These are phyloP conservation scores for Aspergillus sp. DNA, from an alignment of 2,329 filamentous ascomycete species.

Conservation along the genomic window DNA sequence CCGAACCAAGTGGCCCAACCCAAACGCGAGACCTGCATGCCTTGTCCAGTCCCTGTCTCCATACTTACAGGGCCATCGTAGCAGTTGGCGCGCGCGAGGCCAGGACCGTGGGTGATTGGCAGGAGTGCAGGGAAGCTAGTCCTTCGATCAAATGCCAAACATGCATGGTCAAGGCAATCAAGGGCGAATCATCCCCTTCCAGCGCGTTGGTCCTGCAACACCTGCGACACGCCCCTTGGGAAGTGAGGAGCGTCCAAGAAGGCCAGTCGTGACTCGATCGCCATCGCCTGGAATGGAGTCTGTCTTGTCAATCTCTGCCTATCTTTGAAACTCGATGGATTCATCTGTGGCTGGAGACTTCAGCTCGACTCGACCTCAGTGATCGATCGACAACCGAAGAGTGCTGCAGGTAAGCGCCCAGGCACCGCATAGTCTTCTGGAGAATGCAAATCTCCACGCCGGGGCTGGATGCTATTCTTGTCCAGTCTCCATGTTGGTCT, in stretches of 20 bases:
- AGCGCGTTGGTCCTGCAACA: constrained; percentile 12
- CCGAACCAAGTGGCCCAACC: constrained; percentile 7
- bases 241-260: not conserved
- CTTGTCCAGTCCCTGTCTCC: constrained; percentile 11
- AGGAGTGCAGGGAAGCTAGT: constrained; percentile 5
- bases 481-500: not conserved
- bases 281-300: not conserved
- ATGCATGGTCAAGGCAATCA: constrained; percentile 11
- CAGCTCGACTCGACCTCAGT: constrained; percentile 7
- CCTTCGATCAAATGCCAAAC: constrained; percentile 15
- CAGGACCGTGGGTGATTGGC: constrained; percentile 14
- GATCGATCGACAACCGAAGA: constrained; percentile 11
- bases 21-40: constrained; percentile 14
- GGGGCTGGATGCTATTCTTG: constrained; percentile 11
- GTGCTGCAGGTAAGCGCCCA: constrained; percentile 11
- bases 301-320: not conserved
- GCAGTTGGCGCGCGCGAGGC: constrained; percentile 15
- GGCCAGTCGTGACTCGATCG: not conserved
- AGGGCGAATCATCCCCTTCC: constrained; percentile 16
- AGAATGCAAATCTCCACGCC: constrained; percentile 2
- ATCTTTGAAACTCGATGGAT: constrained; percentile 7
- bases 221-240: constrained; percentile 8
- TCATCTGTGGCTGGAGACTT: constrained; percentile 4
- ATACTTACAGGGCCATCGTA: constrained; percentile 10
- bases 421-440: not conserved